Evolutionary conservation across 371 early-diverging fungal genomes (phyloP).

Genomic region (Rhizopus stolonifer): DNA sequence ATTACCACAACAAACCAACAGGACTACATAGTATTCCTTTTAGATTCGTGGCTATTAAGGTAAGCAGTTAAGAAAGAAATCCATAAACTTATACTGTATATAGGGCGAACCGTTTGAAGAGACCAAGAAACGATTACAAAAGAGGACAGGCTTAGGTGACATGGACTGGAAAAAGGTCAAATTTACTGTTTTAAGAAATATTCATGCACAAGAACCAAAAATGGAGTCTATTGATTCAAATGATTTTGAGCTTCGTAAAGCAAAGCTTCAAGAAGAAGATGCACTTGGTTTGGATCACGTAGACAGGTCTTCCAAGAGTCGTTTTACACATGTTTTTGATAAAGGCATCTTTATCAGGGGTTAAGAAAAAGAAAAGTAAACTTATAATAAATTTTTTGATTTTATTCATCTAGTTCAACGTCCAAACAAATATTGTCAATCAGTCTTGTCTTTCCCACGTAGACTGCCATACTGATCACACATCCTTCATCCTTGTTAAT

Average conservation of each 20-base stretch:
- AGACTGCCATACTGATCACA: slow-evolving; percentile 88
- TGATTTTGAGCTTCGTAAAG: slow-evolving; percentile 53
- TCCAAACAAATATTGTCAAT: slow-evolving; percentile 79
- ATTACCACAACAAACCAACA: slow-evolving; percentile 68
- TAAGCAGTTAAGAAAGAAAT: not conserved
- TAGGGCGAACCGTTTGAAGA: slow-evolving; percentile 67
- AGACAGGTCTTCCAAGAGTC: slow-evolving; percentile 63
- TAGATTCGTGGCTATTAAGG: slow-evolving; percentile 67
- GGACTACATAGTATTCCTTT: slow-evolving; percentile 85
- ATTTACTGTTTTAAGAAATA: slow-evolving; percentile 44
- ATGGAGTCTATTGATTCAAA: slow-evolving; percentile 41
- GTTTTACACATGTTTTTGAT: slow-evolving; percentile 52
- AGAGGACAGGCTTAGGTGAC: slow-evolving; percentile 73
- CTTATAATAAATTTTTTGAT: not conserved
- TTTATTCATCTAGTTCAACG: slow-evolving; percentile 12
- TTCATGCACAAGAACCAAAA: slow-evolving; percentile 20
- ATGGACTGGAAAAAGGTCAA: slow-evolving; percentile 87
- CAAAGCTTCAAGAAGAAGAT: slow-evolving; percentile 53
- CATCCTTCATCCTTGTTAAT: slow-evolving; percentile 58
- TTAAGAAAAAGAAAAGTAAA: slow-evolving; percentile 20
- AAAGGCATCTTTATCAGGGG: slow-evolving; percentile 67
- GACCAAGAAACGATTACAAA: slow-evolving; percentile 72
- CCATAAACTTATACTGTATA: not conserved
- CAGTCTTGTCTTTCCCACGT: slow-evolving; percentile 86
- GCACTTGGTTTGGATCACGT: slow-evolving; percentile 77